Evolutionary conservation across 345 rosid genomes (phyloP), one percentile per base, ranked within the genome.

Genomic region (Jatropha curcas): DNA sequence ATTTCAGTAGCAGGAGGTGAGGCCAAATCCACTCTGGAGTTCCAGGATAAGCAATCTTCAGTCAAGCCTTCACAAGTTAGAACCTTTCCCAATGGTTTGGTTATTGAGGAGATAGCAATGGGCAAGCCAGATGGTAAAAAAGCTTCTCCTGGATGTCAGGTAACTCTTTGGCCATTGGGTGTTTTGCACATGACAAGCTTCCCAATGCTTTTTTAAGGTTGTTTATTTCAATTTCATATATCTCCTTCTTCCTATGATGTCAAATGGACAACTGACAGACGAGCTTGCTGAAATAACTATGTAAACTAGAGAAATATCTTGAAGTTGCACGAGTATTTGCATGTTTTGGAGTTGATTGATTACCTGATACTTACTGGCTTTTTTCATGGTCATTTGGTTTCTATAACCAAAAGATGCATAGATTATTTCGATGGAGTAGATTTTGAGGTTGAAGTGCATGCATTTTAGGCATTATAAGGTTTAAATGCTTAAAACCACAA

Each of bases 81-180:
- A 79, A 87, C 92, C 62, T 91, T 84, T 76, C 77, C 94, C 6
- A 93, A 93, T 77, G 99, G 99, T 52, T 84, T 96, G 76, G 84
- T 88, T 67, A 86, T 96, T 55, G 91, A 96, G 83, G 96, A 93
- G 82, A 45, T 96, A 69, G 79, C 73, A 67, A 89, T 96, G 91
- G 96, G 99, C 76, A 88, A 84, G 80, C 98, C 99, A 19, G 88
- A 90, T 75, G 97, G 91, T 67, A 93, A 83, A 86, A 89, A 83
- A 79, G 99, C 99, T 76, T 76, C 86, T 65, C 93, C 89, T 66
- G 98, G 98, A 68, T 86, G 83, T 58, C 81, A 79, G 96, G 99
- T 92, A 41, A 35, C 64, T 37, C 60, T 45, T 69, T 51, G 31
- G 28, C 28, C 50, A 13, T 64, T 73, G 37, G 37, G 51, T 66